These are phyloP conservation scores for Colletotrichum tabaci DNA, from an alignment of 2,329 filamentous ascomycete species.

Conservation along the genomic window DNA sequence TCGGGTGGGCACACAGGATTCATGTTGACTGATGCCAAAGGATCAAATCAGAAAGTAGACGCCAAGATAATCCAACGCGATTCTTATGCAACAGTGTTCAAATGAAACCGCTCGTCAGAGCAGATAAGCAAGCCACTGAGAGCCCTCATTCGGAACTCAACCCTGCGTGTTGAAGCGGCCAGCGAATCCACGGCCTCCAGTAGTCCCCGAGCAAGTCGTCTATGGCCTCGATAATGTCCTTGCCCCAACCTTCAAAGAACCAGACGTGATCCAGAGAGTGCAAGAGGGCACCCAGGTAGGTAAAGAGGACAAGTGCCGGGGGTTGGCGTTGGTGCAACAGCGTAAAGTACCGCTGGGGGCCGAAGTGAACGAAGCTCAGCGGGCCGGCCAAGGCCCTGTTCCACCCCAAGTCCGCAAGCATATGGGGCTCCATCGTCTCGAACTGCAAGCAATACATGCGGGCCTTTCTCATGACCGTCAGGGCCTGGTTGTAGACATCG, in stretches of 20 bases:
- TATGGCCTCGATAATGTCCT: conserved; percentile 42
- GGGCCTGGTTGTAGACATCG: conserved; percentile 37
- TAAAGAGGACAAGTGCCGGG: conserved; percentile 42
- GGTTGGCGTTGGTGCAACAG: conserved; percentile 44
- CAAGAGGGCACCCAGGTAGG: conserved; percentile 42
- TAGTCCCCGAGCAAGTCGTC: conserved; percentile 44
- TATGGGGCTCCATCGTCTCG: conserved; percentile 20
- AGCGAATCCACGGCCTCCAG: conserved; percentile 41
- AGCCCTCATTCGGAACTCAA: background rate
- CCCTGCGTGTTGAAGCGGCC: conserved; percentile 27
- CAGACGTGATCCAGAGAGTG: conserved; percentile 36
- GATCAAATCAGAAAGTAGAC: too few species aligned
- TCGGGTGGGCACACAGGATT: too few species aligned
- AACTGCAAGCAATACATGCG: conserved; percentile 42
- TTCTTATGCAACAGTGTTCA: too few species aligned
- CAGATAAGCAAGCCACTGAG: too few species aligned
- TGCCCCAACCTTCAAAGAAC: conserved; percentile 44
- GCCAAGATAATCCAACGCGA: too few species aligned
- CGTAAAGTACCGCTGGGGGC: conserved; percentile 42
- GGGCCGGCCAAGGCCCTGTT: conserved; percentile 43
- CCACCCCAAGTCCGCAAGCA: conserved; percentile 36
- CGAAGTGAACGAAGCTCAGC: conserved; percentile 42
- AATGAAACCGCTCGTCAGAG: too few species aligned
- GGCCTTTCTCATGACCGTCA: conserved; percentile 39
- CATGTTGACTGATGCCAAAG: too few species aligned